These are phyloP conservation scores for Sporobolomyces roseus DNA, from an alignment of 768 basidiomycete genomes.

Conservation along the genomic window DNA sequence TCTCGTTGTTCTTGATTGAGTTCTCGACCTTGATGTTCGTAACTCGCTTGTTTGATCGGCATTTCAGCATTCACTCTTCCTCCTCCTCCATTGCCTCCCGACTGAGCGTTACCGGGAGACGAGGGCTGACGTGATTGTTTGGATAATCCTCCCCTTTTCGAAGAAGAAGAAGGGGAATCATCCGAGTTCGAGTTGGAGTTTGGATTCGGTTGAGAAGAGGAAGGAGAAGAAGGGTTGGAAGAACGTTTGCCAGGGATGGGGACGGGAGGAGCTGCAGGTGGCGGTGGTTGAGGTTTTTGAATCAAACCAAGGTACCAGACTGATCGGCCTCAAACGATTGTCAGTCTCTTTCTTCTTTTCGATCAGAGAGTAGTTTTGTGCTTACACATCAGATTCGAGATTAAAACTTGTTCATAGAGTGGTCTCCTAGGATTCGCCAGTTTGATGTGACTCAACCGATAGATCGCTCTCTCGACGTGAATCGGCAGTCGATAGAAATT, in stretches of 20 bases:
- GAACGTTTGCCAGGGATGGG: constrained; percentile 45
- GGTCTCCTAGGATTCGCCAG: constrained; percentile 94
- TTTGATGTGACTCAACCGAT: constrained; percentile 96
- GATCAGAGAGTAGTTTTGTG: background rate
- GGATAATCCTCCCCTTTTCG: too few relatives aligned
- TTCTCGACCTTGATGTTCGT: constrained; percentile 66
- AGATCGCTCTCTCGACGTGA: constrained; percentile 96
- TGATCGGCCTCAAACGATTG: constrained; percentile 46
- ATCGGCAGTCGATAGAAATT: constrained; percentile 74
- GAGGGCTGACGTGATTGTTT: too few relatives aligned
- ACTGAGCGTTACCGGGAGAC: too few relatives aligned
- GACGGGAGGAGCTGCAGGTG: constrained; percentile 51
- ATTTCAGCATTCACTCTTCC: constrained; percentile 59
- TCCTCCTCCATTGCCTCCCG: too few relatives aligned
- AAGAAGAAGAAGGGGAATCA: background rate
- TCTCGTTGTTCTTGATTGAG: background rate
- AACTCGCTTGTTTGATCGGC: constrained; percentile 81
- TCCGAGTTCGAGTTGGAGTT: too few relatives aligned
- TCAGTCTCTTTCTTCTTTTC: constrained; percentile 44
- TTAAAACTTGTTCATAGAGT: constrained; percentile 82
- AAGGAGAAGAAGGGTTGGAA: too few relatives aligned
- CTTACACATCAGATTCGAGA: constrained; percentile 52
- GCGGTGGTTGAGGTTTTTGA: constrained; percentile 70
- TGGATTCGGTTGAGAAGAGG: too few relatives aligned
- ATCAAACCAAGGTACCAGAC: constrained; percentile 99